Conservation (phyloP, 257 asterid genomes). For the Solanum pennellii region DNA sequence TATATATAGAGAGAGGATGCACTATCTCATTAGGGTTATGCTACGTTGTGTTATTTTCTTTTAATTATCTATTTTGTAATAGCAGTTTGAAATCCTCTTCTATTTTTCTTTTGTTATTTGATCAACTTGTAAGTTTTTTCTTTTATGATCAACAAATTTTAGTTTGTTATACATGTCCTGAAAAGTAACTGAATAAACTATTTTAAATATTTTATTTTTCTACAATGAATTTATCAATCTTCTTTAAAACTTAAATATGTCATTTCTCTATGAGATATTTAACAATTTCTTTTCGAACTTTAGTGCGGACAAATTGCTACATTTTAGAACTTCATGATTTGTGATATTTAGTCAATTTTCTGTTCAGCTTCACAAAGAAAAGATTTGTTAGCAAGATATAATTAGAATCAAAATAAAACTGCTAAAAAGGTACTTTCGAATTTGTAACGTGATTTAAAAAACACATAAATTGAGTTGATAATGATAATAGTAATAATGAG, state of each 20-base stretch:
- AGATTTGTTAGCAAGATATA: not conserved
- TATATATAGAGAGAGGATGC: too few species aligned
- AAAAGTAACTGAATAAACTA: not conserved
- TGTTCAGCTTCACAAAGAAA: not conserved
- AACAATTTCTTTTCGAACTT: not conserved
- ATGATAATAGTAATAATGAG: not conserved
- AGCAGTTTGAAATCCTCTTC: too few species aligned
- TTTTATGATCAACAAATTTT: too few species aligned
- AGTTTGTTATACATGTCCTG: not conserved
- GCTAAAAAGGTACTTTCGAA: not conserved
- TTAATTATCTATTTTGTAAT: too few species aligned
- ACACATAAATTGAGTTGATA: too few species aligned
- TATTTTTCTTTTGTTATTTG: too few species aligned
- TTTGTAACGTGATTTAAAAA: too few species aligned
- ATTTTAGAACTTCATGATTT: not conserved
- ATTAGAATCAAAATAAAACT: not conserved
- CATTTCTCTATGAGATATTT: not conserved
- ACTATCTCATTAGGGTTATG: too few species aligned
- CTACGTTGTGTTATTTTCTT: too few species aligned
- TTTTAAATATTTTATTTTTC: not conserved
- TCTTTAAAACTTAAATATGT: not conserved
- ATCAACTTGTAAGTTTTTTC: too few species aligned
- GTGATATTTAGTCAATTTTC: not conserved
- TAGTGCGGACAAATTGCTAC: not conserved
- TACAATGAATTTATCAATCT: accelerated